Base-by-base conservation (phyloP, 257 asterid species). In the Nicotiana otophora region DNA sequence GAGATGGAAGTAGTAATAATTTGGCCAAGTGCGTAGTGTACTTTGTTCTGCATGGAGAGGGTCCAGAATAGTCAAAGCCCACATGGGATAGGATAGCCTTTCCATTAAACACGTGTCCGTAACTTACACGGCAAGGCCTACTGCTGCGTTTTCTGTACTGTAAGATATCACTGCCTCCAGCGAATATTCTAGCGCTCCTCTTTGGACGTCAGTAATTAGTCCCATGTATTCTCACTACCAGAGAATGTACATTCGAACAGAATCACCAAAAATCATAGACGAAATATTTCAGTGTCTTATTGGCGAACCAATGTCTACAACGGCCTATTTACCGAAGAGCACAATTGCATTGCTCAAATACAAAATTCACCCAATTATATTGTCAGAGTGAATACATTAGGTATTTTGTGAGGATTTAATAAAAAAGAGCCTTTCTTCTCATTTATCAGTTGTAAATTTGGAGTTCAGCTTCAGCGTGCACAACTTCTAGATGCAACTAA, bases 111-210 rank as follows among this genome's bases (percentile, higher is more conserved):
- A 87, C 90, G 87, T 85, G 90, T 83, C 85, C 89, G 87, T 88
- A 83, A 83, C 89, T 88, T 91, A 86, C 85, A 82, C 87, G 87
- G 88, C 90, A 91, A 89, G 88, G 82, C 80, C 90, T 55, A n/a
- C 7, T 23, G 23, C 79, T 48, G 34, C 58, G 20, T 70, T 42
- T 69, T 39, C 10, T 70, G 23, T 23, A 74, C 23, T 74, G 39
- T 72, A 20, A 36, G 31, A 31, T 36, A 69, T 69, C 77, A 39
- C 33, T 69, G 77, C 79, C 39, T 48, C 5, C 39, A 48, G 62
- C 61, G n/a, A 74, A 74, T 74, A 74, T 74, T 74, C 79, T 36
- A 74, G 69, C 20, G n/a, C n/a, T 46, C 31, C 54, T 10, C 23
- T 10, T 66, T 5, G 9, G 17, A 8, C 28, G 31, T 36, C 77